Conservation (phyloP, 176 grass and related monocot genomes). For the Oryza longistaminata region DNA sequence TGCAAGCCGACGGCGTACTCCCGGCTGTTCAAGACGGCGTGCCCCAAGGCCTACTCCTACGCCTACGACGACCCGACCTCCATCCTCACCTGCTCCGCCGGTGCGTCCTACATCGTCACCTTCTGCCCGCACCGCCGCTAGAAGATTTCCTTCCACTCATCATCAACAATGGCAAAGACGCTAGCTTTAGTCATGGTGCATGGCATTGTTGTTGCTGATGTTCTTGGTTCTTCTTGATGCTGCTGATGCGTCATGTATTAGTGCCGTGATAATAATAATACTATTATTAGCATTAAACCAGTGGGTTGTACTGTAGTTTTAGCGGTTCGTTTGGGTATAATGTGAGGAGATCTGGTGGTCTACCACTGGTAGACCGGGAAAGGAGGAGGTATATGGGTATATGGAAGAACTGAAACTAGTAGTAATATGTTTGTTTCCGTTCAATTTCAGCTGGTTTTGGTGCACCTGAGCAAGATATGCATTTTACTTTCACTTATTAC, state of each 20-base stretch:
- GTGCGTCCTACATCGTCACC: conserved; percentile 83
- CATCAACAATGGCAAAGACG: not conserved
- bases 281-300: not conserved
- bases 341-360: conserved; percentile 10
- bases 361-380: conserved; percentile 34
- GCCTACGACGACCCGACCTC: conserved; percentile 85
- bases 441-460: not conserved
- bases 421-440: not conserved
- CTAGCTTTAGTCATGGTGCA: not conserved
- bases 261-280: conserved; percentile 11
- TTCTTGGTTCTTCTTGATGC: not conserved
- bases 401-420: not conserved
- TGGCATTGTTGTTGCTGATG: not conserved
- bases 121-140: conserved; percentile 79
- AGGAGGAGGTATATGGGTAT: conserved; percentile 20
- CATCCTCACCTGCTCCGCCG: conserved; percentile 82
- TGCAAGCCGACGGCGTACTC: conserved; percentile 95
- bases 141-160: not conserved
- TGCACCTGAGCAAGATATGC: not conserved
- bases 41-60: conserved; percentile 91
- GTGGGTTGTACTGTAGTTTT: not conserved
- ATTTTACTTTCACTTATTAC: not conserved
- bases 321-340: conserved; percentile 5
- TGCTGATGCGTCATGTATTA: not conserved
- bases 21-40: conserved; percentile 81